Base-by-base conservation (phyloP, 1,139 yeast genomes). In the Blastobotrys arbuscula region DNA sequence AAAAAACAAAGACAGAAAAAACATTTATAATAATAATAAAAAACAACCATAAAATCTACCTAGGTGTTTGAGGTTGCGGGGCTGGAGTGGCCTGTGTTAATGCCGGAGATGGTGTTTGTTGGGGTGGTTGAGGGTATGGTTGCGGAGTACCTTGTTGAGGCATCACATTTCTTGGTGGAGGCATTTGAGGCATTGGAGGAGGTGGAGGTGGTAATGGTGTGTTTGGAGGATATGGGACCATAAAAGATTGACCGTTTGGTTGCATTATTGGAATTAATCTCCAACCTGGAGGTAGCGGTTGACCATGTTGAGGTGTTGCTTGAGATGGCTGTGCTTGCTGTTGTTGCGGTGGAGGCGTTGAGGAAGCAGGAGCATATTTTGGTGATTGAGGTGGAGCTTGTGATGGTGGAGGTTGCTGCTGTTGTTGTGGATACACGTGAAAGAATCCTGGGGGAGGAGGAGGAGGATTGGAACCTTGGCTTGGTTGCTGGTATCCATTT, bases 131-230 rank as follows among this genome's bases (percentile, higher is more conserved):
- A 34, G 38, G 18, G 5, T 20, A n/a, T 6, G 7, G 8, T 38
- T 47, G 54, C 30, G 34, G 46, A 24, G 18, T 46, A 31, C 30
- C 19, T 23, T 21, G 26, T 21, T 38, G 12, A 18, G 18, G 18
- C 18, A 37, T 37, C 40, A 37, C 26, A 13, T 24, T 24, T 19
- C 40, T 16, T 13, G 23, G 39, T 19, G 31, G 53, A 4, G 48
- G 45, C 33, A 30, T 48, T 20, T 42, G 50, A 13, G 46, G 51
- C 24, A 40, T 47, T 28, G 47, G 55, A 12, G 49, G 46, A 48
- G 24, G 63, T 56, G 45, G 45, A 33, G 35, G 41, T 4, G 42
- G 43, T 9, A 35, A 8, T 1, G 45, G 45, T 2, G 45, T 31
- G 2, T 23, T 24, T 21, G 44, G 48, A 16, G 49, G 49, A n/a